These are phyloP conservation scores for Phlebopus sp. DNA, from an alignment of 1,284 basidiomycete species.

Conservation along the genomic window DNA sequence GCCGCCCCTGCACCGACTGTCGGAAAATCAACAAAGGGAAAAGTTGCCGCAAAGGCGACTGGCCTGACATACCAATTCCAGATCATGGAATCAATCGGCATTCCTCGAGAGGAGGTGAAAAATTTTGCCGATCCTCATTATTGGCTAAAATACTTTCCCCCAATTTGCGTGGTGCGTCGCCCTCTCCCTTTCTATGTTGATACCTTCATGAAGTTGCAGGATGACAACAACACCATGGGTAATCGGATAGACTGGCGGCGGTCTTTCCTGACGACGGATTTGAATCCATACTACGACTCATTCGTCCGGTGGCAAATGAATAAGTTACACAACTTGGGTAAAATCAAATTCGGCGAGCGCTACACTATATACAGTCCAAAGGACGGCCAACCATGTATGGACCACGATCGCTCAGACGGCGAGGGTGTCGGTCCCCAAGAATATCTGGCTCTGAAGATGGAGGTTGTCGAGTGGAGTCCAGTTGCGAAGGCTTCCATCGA, in stretches of 20 bases:
- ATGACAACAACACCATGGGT: constrained; percentile 85
- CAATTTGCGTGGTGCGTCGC: constrained; percentile 78
- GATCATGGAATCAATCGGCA: constrained; percentile 93
- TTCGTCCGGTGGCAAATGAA: constrained; percentile 99
- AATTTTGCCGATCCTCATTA: constrained; percentile 92
- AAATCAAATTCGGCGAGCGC: constrained; percentile 97
- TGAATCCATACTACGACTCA: constrained; percentile 96
- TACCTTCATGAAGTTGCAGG: constrained; percentile 38
- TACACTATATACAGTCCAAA: constrained; percentile 99
- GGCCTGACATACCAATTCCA: constrained; percentile 98
- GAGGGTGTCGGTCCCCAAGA: constrained; percentile 96
- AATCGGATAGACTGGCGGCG: constrained; percentile 98
- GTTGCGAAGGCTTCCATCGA: constrained; percentile 63
- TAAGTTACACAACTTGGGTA: constrained; percentile 81
- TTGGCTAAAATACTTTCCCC: constrained; percentile 96
- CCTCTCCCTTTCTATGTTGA: background rate
- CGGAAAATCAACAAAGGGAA: constrained; percentile 94
- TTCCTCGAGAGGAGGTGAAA: constrained; percentile 89
- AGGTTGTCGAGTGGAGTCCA: constrained; percentile 80
- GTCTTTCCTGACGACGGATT: constrained; percentile 91
- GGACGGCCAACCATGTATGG: constrained; percentile 99
- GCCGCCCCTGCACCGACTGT: constrained; percentile 44
- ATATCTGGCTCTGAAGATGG: constrained; percentile 96
- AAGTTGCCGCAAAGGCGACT: constrained; percentile 90
- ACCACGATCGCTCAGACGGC: constrained; percentile 96